Evolutionary conservation across 495 filamentous ascomycete genomes (phyloP).

Genomic region (Chaetomium fimeti): DNA sequence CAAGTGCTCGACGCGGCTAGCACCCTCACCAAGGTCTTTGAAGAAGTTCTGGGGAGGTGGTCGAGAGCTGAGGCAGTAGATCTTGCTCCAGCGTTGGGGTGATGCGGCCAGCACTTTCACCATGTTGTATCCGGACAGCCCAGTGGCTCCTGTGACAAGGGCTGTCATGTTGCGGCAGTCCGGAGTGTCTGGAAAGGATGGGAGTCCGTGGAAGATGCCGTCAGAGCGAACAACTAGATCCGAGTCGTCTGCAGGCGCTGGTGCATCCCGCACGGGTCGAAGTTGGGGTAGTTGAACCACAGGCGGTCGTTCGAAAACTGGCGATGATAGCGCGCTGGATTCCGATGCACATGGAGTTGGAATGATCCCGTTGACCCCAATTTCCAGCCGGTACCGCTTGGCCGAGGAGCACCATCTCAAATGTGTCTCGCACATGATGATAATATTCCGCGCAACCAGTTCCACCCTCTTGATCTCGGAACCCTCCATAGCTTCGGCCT

Average conservation of each 20-base stretch:
- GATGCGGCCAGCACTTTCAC: constrained; percentile 46
- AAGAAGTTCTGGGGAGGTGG: constrained; percentile 39
- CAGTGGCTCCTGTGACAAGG: constrained; percentile 55
- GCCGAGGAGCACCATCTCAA: constrained; percentile 22
- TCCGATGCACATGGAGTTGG: neutral
- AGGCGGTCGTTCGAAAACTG: neutral
- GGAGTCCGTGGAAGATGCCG: constrained; percentile 51
- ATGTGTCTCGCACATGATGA: constrained; percentile 27
- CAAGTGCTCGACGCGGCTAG: constrained; percentile 45
- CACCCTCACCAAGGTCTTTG: constrained; percentile 20
- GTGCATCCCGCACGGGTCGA: neutral
- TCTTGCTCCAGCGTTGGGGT: constrained; percentile 49
- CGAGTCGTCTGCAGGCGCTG: neutral
- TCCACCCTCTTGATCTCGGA: neutral
- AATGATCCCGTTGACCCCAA: neutral
- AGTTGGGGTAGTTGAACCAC: neutral
- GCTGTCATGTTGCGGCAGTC: constrained; percentile 44
- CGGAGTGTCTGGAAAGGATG: constrained; percentile 36
- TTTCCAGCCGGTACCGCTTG: constrained; percentile 22
- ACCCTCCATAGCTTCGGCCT: neutral
- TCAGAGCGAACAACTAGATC: constrained; percentile 31
- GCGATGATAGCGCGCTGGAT: neutral
- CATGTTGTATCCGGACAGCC: constrained; percentile 51
- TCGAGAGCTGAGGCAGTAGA: constrained; percentile 50
- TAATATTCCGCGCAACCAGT: constrained; percentile 16